phyloP scores from a whole-genome alignment of 805 yeast species.

The Wickerhamiella siamensis region DNA sequence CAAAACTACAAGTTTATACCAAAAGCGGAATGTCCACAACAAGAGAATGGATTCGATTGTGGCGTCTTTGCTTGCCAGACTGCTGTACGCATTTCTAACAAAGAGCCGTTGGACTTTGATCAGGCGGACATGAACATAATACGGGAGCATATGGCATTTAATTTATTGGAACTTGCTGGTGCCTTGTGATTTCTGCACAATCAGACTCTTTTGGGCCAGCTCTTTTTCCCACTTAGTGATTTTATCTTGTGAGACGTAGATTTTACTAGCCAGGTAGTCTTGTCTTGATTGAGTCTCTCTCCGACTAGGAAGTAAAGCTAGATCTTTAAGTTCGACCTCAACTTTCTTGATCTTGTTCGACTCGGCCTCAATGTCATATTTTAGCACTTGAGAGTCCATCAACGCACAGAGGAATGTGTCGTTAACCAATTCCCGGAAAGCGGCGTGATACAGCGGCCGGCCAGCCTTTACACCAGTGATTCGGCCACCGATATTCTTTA shows the following conservation, averaged over 20 bases:
- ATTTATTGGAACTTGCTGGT: conserved; percentile 16
- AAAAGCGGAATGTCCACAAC: conserved; percentile 54
- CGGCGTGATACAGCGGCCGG: conserved; percentile 69
- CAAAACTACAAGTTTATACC: conserved; percentile 18
- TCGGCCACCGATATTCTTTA: conserved; percentile 66
- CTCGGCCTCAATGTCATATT: conserved; percentile 43
- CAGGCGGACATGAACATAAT: conserved; percentile 57
- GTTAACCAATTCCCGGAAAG: conserved; percentile 50
- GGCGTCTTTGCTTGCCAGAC: conserved; percentile 85
- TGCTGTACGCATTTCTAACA: conserved; percentile 45
- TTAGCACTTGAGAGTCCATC: conserved; percentile 49
- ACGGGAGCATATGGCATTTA: conserved; percentile 56
- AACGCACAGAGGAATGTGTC: conserved; percentile 43
- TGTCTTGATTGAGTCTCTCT: conserved; percentile 48
- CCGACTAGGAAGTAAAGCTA: conserved; percentile 37
- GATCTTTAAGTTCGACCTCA: conserved; percentile 58
- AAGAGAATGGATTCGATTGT: conserved; percentile 82
- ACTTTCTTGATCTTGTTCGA: conserved; percentile 43
- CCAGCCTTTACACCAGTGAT: conserved; percentile 56
- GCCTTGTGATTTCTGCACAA: neutral
- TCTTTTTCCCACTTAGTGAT: conserved; percentile 34
- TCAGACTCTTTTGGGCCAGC: neutral
- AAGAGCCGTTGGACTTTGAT: conserved; percentile 36
- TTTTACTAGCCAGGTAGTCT: conserved; percentile 51
- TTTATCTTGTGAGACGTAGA: conserved; percentile 42